phyloP scores from a whole-genome alignment of 1,284 basidiomycete species.

The Coniophora puteana region DNA sequence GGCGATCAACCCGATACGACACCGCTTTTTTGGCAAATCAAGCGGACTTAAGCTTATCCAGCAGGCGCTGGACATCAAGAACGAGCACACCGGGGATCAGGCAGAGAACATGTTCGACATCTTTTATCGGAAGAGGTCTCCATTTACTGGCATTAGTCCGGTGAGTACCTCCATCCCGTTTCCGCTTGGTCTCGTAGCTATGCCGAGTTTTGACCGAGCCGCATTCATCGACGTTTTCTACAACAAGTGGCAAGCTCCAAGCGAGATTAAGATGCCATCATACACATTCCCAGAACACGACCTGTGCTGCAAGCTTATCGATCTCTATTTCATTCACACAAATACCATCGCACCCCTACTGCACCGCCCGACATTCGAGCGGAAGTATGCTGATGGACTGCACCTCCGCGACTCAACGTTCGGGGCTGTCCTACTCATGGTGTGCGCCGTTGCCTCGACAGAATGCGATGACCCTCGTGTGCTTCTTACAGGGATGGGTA shows the following conservation, averaged over 20 bases:
- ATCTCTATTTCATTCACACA: constrained; percentile 63
- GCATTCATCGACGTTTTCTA: not conserved
- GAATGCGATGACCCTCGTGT: constrained; percentile 65
- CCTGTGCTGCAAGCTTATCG: constrained; percentile 57
- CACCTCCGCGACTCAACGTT: constrained; percentile 62
- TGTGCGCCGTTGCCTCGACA: constrained; percentile 73
- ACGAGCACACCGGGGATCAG: constrained; percentile 43
- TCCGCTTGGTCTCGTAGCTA: constrained; percentile 36
- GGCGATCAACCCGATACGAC: constrained; percentile 26
- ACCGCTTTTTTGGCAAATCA: constrained; percentile 70
- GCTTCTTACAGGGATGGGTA: constrained; percentile 37
- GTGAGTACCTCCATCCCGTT: constrained; percentile 15
- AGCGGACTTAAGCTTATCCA: constrained; percentile 65
- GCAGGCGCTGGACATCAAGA: constrained; percentile 63
- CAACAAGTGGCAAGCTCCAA: constrained; percentile 38
- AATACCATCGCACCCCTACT: constrained; percentile 71
- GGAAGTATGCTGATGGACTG: constrained; percentile 50
- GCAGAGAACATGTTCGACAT: constrained; percentile 7
- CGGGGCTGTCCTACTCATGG: constrained; percentile 64
- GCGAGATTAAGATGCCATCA: constrained; percentile 13
- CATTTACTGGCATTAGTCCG: not conserved
- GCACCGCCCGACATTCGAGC: constrained; percentile 74
- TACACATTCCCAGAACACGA: constrained; percentile 58
- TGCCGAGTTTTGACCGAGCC: constrained; percentile 32
- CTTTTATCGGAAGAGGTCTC: not conserved